Evolutionary conservation across 1,139 yeast genomes (phyloP), one percentile per base, ranked within the genome.

Genomic region (Torulaspora pretoriensis): DNA sequence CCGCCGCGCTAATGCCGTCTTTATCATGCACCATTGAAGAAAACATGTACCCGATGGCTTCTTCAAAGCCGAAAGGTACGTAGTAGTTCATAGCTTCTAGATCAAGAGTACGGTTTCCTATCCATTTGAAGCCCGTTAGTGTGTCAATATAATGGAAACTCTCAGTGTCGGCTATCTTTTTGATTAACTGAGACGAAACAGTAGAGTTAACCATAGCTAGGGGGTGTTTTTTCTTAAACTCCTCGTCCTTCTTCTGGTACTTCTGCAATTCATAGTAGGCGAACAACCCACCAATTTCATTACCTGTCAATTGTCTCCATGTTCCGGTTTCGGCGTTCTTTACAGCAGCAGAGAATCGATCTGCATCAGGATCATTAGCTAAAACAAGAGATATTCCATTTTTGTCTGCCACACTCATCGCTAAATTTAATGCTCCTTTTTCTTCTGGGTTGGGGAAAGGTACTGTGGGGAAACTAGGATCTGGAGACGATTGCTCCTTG

Each of bases 281-380:
- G 69, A 90, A 88, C 41, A 92, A 67, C 47, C 80, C 77, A 0
- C 97, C 98, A 45, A 92, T 75, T 62, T 90, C 96, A 66, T 92
- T 90, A 3, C 98, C 98, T 0, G 94, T 83, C 45, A 92, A 67
- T 63, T 90, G 97, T 39, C 66, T 69, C 95, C 96, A 90, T 16
- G 61, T 47, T 2, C 73, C 75, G 3, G 46, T 36, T 1, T 55
- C 46, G 1, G 51, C 46, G 4, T 60, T 55, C 41, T 67, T 68
- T 42, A 80, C 80, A 1, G 92, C 81, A 5, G 80, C 85, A 35
- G 88, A 81, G 63, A 90, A 90, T 48, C 98, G 72, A 64, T 92
- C 98, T 1, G 97, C 98, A 66, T 92, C 97, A 0, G 98, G 97
- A 60, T 92, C 98, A 62, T 83, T 90, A 2, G 97, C 96, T 5